A percentile compares a stretch with the other conserved stretches of the same genome.
Conservation (phyloP, 139 green algal genomes). For the Pseudopediastrum boryanum region DNA sequence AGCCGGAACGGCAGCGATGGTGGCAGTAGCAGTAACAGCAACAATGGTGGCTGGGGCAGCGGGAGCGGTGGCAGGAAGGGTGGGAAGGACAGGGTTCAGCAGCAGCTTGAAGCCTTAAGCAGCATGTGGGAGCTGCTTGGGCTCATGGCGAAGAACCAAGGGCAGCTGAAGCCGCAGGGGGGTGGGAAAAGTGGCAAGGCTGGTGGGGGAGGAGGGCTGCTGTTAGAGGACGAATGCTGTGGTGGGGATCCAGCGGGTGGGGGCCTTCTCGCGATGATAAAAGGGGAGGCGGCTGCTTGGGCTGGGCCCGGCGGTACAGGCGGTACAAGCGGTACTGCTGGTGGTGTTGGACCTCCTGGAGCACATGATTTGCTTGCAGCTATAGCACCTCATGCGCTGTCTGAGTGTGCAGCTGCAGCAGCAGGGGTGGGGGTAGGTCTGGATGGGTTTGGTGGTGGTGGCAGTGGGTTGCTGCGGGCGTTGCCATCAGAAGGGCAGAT, state of each 20-base stretch:
- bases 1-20: constrained; percentile 1
- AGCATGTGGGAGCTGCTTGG: constrained; percentile 32
- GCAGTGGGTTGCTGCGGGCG: constrained; percentile 13
- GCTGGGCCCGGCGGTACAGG: neutral
- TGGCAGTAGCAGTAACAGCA: too few species aligned
- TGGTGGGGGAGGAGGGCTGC: neutral
- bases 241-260: too few species aligned
- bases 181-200: neutral
- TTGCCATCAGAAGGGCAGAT: constrained; percentile 18
- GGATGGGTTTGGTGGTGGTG: too few species aligned
- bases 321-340: neutral
- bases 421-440: constrained; percentile 1
- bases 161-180: constrained; percentile 13
- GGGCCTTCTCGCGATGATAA: too few species aligned
- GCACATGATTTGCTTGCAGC: too few species aligned
- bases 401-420: constrained; percentile 1
- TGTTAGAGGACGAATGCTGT: too few species aligned
- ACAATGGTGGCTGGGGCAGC: too few species aligned
- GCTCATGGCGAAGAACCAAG: constrained; percentile 42
- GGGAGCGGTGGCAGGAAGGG: neutral
- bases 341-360: neutral
- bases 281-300: neutral
- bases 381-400: neutral
- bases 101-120: neutral
- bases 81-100: neutral